Percentiles rank a stretch among this genome's conserved stretches.
These are phyloP conservation scores for Sinapis alba DNA, from an alignment of 441 rosid genomes.

Conservation along the genomic window DNA sequence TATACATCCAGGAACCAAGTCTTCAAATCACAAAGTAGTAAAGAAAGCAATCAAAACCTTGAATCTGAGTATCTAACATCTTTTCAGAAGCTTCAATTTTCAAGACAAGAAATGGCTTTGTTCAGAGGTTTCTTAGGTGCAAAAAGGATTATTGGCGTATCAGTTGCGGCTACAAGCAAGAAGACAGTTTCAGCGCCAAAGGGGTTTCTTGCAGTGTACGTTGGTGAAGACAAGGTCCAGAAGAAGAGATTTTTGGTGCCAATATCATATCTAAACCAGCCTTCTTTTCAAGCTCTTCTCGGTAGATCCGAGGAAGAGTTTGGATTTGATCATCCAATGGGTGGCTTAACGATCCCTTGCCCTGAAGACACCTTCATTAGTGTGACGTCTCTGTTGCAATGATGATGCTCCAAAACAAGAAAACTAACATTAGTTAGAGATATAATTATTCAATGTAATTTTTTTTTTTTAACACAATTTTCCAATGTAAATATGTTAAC, in stretches of 20 bases:
- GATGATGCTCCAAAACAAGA: background rate
- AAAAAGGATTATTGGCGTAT: background rate
- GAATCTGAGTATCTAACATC: background rate
- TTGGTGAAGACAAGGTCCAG: background rate
- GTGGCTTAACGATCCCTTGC: constrained; percentile 29
- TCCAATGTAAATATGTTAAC: background rate
- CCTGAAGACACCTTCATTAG: constrained; percentile 24
- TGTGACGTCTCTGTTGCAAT: constrained; percentile 6
- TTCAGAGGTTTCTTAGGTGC: constrained; percentile 15
- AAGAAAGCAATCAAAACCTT: background rate
- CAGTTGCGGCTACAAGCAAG: background rate
- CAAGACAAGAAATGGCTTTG: constrained; percentile 3
- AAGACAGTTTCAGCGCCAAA: constrained; percentile 1
- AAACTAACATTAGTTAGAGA: background rate
- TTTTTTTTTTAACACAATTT: too few relatives aligned
- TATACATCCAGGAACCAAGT: constrained; percentile 12
- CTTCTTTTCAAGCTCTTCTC: constrained; percentile 23
- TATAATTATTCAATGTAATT: background rate
- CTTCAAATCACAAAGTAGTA: constrained; percentile 14
- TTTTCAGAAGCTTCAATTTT: background rate
- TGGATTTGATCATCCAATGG: constrained; percentile 23
- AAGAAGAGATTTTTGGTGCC: constrained; percentile 29
- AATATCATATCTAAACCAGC: constrained; percentile 21
- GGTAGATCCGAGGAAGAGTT: constrained; percentile 24
- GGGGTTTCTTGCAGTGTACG: constrained; percentile 33